Evolutionary conservation across 768 basidiomycete genomes (phyloP), one percentile per base, ranked within the genome.

Genomic region (Pisolithus sp.): DNA sequence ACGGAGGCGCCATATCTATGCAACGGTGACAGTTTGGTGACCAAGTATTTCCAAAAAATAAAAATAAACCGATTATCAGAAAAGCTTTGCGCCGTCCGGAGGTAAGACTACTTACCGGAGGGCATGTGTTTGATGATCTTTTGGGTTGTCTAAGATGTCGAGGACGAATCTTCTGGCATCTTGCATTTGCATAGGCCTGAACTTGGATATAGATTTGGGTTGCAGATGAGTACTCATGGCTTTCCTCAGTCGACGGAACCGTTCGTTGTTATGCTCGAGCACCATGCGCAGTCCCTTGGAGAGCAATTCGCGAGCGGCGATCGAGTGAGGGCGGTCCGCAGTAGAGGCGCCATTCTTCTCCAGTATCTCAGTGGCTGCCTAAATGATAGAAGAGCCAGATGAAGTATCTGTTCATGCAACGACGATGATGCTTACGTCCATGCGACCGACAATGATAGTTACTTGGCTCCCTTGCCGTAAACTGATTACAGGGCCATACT

Each of bases 401-500:
- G 50, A 31, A 55, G 38, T 34, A 15, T 41, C n/a, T 18, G 20
- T 7, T 28, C 23, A 24, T 8, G 7, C 12, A 17, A 20, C 40
- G 41, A 8, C 7, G 9, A 31, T 39, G 26, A 34, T 3, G 7
- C 57, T 6, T 58, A 65, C 63, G 45, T 64, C 55, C 10, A 58
- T 41, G 7, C 63, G 53, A 4, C 59, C 61, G 8, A 66, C 48
- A 26, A 66, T 20, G 30, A 66, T 41, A 39, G 44, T 55, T 9
- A 60, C 20, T 2, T 53, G 26, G 10, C 48, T 58, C 1, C 82
- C 82, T 56, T 77, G 76, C 2, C 77, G 71, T 2, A 85, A 58
- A 0, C 76, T 70, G 53, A 82, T 75, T 1, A 84, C 72, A 0
- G 84, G 81, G 0, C 82, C 83, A 52, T 84, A 84, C 55, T 73